These are phyloP conservation scores for Acanthamoeba quina DNA, from an alignment of 208 protist genomes.

Conservation along the genomic window DNA sequence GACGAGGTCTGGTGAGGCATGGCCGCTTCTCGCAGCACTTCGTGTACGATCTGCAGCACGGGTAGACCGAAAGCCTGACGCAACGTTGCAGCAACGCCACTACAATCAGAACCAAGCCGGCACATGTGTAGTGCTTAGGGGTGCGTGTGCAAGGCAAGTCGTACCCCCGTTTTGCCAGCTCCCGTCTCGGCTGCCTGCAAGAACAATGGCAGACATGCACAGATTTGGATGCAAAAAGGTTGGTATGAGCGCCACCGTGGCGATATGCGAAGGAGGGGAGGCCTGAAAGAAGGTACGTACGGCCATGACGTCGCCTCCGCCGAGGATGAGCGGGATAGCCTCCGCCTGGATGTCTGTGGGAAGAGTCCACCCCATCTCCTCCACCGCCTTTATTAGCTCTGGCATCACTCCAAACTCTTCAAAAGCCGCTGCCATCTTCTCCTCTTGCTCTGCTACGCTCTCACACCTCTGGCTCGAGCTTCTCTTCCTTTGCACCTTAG, in stretches of 20 bases:
- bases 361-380: conserved; percentile 85
- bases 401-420: conserved; percentile 87
- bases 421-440: conserved; percentile 77
- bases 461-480: background rate
- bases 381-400: conserved; percentile 84
- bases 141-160: background rate
- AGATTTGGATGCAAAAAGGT: background rate
- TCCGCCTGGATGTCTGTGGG: conserved; percentile 87
- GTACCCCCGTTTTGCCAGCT: conserved; percentile 86
- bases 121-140: background rate
- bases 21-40: conserved; percentile 77
- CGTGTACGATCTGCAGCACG: conserved; percentile 85
- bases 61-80: conserved; percentile 83
- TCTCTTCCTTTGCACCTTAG: background rate
- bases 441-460: too few species aligned
- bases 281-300: background rate
- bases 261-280: background rate
- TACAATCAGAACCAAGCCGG: background rate
- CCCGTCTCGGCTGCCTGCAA: conserved; percentile 86
- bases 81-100: background rate
- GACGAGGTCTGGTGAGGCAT: background rate
- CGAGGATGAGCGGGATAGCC: conserved; percentile 65
- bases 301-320: conserved; percentile 34
- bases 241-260: background rate
- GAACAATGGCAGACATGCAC: background rate